These are phyloP conservation scores for Colletotrichum destructivum DNA, from an alignment of 2,329 filamentous ascomycete genomes.

Conservation along the genomic window DNA sequence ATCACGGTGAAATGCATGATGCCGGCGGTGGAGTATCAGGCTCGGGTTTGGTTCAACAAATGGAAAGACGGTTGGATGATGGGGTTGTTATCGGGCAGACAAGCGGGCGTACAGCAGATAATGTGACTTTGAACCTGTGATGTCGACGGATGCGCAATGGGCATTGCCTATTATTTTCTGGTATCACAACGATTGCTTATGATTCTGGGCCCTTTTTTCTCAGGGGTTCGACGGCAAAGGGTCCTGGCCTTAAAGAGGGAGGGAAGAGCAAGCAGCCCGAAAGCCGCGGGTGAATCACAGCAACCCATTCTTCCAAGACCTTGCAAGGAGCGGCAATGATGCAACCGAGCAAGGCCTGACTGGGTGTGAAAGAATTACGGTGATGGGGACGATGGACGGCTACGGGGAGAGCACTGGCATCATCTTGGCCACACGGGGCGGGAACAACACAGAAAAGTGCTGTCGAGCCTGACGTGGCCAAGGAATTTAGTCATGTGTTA, in stretches of 20 bases:
- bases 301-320: constrained; percentile 16
- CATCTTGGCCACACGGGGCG: constrained; percentile 9
- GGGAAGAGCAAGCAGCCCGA: constrained; percentile 15
- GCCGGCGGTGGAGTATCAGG: constrained; percentile 4
- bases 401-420: background rate
- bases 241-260: constrained; percentile 17
- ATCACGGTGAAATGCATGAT: constrained; percentile 50
- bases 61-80: background rate
- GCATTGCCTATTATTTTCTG: constrained; percentile 9
- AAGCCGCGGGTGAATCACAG: constrained; percentile 28
- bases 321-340: constrained; percentile 29
- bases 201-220: no score
- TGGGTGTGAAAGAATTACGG: constrained; percentile 27
- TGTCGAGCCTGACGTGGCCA: constrained; percentile 39
- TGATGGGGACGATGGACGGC: constrained; percentile 20
- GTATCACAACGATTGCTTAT: no score
- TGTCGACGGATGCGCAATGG: constrained; percentile 1
- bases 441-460: constrained; percentile 31
- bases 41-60: constrained; percentile 3
- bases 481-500: constrained; percentile 35
- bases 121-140: background rate
- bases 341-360: constrained; percentile 33
- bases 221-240: constrained; percentile 4
- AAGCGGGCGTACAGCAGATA: constrained; percentile 4
- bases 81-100: background rate